Evolutionary conservation across 2,329 filamentous ascomycete species (phyloP), one percentile per base, ranked within the genome.

Genomic region (Cercospora sp.): DNA sequence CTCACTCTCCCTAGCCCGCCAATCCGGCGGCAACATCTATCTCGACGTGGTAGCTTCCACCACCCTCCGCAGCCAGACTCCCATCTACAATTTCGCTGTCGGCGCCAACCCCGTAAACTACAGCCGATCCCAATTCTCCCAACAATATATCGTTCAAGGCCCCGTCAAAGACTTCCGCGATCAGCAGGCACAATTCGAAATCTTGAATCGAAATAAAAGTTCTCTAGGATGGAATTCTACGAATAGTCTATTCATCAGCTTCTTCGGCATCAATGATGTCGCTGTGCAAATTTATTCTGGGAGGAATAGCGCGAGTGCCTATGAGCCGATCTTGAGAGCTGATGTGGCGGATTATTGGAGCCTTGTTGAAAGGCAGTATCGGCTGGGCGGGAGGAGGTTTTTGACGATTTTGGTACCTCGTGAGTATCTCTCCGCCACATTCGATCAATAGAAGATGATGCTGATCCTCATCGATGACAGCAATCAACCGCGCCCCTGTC

Each of bases 251-350:
- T 67, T 67, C 51, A 62, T 69, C 49, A 62, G 45, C 62, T 65
- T 18, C 16, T 67, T 69, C 40, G 68, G 68, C 2, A 55, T 69
- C 49, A 69, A 69, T 18, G 68, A 69, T 59, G 49, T 69, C 10
- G 49, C 65, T 1, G 28, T 69, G 5, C 68, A 69, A 9, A 30
- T 59, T 1, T 63, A 32, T 24, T 28, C 32, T 7, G 61, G 61
- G 0, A 5, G 68, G 32, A 30, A 61, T 45, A 30, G n/a, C 1
- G 30, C 30, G 32, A 61, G 18, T 16, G 43, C 21, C 12, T 40
- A 28, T n/a, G 34, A 40, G 13, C 26, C 59, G 10, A 49, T 61
- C 5, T 28, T 61, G n/a, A 16, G 37, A 3, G 30, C 59, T 3
- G 59, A 61, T 37, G 37, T 61, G 18, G 21, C 24, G 16, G 34